phyloP scores from a whole-genome alignment of 2,329 filamentous ascomycete species.

The Triangularia verruculosa region DNA sequence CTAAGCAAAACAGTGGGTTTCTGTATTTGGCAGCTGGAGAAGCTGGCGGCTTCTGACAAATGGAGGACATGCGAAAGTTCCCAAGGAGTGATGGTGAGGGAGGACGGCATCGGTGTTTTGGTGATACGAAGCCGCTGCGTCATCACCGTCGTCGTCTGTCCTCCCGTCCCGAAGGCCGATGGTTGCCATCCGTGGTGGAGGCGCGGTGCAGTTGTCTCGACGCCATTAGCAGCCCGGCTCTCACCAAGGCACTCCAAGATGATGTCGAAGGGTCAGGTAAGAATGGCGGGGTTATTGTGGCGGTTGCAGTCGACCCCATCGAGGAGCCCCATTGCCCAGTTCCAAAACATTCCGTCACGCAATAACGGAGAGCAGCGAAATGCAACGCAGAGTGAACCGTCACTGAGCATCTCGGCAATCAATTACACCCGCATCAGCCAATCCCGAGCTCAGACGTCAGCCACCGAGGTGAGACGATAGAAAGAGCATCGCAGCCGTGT shows the following conservation, averaged over 20 bases:
- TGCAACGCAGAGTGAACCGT: conserved; percentile 1
- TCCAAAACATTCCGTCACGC: conserved; percentile 2
- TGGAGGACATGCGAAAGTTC: not conserved
- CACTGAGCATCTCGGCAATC: conserved; percentile 17
- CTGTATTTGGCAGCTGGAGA: not conserved
- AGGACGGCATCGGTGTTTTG: not conserved
- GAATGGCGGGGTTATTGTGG: not conserved
- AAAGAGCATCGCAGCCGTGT: conserved; percentile 24
- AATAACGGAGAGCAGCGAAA: not conserved
- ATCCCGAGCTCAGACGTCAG: conserved; percentile 9
- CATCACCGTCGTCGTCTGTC: conserved; percentile 7
- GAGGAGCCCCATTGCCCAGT: not conserved
- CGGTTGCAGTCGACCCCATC: not conserved
- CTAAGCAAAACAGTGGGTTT: not conserved
- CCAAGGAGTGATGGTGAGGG: not conserved
- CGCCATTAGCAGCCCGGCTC: not conserved
- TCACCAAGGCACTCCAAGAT: not conserved
- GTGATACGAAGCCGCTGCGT: conserved; percentile 1
- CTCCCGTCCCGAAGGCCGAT: not conserved
- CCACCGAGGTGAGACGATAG: conserved; percentile 20
- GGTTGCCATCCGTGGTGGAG: not conserved
- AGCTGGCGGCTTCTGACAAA: conserved; percentile 5
- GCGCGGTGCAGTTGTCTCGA: not conserved
- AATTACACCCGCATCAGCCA: conserved; percentile 9
- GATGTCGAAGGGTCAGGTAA: not conserved